These are phyloP conservation scores for Ceratocystis harringtonii DNA, from an alignment of 2,329 filamentous ascomycete species.

Conservation along the genomic window DNA sequence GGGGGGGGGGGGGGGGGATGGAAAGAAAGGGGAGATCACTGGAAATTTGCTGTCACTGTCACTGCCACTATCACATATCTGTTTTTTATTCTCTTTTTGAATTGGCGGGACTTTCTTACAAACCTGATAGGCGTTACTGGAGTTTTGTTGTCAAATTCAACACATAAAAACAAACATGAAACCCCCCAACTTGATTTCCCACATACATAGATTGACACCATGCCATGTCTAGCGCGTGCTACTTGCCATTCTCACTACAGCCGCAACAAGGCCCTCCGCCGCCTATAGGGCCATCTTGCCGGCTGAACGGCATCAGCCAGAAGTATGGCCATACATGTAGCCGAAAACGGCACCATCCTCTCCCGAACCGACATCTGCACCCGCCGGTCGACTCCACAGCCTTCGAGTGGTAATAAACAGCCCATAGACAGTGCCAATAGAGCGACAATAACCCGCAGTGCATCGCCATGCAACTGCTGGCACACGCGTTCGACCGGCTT, in stretches of 20 bases:
- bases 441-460: background rate
- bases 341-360: constrained; percentile 3
- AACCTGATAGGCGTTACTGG: constrained; percentile 17
- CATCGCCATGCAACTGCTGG: background rate
- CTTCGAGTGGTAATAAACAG: background rate
- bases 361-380: background rate
- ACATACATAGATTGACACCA: background rate
- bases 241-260: background rate
- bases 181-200: background rate
- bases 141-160: constrained; percentile 15
- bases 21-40: background rate
- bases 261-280: background rate
- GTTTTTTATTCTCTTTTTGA: constrained; percentile 8
- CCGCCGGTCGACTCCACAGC: background rate
- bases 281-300: background rate
- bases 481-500: background rate
- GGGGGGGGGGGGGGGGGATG: constrained; percentile 1
- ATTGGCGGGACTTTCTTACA: constrained; percentile 14
- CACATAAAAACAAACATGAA: constrained; percentile 13
- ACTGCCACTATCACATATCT: background rate
- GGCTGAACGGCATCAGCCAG: background rate
- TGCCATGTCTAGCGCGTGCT: background rate
- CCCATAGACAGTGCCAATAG: background rate
- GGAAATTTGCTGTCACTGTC: background rate
- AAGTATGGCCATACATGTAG: background rate